Evolutionary conservation across 495 filamentous ascomycete genomes (phyloP).

Genomic region (Astrocystis sublimbata): DNA sequence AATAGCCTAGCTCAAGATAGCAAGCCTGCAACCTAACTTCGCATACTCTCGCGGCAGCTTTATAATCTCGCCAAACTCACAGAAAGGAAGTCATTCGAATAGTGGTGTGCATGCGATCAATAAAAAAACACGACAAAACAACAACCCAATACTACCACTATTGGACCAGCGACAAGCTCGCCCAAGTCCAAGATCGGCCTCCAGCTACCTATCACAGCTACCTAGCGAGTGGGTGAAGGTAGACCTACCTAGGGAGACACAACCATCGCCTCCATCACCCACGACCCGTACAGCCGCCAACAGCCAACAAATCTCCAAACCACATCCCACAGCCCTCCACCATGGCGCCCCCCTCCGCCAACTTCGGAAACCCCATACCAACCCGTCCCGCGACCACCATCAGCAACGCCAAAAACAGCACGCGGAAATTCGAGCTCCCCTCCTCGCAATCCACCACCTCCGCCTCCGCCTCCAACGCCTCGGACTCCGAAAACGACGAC

Average conservation of each 20-base stretch:
- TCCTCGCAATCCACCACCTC: too few relatives aligned
- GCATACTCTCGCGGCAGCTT: not conserved
- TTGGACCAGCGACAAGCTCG: not conserved
- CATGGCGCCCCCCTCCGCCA: conserved; percentile 33
- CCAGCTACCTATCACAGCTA: too few relatives aligned
- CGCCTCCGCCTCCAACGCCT: conserved; percentile 12
- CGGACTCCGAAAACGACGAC: conserved; percentile 51
- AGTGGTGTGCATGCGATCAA: not conserved
- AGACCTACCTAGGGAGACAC: too few relatives aligned
- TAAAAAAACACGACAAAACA: too few relatives aligned
- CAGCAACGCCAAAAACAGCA: too few relatives aligned
- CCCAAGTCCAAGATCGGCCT: too few relatives aligned
- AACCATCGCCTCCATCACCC: too few relatives aligned
- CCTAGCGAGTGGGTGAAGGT: too few relatives aligned
- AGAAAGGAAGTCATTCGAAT: not conserved
- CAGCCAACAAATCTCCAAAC: not conserved
- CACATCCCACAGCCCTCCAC: not conserved
- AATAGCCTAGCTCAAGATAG: not conserved
- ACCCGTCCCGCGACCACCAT: conserved; percentile 27
- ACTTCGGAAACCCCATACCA: conserved; percentile 34
- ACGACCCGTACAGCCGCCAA: not conserved
- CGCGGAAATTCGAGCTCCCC: conserved; percentile 36
- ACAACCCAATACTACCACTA: too few relatives aligned
- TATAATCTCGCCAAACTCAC: not conserved
- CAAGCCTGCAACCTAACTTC: not conserved